Evolutionary conservation across 2,329 filamentous ascomycete genomes (phyloP).

Genomic region (Chaetomiaceae sp.): DNA sequence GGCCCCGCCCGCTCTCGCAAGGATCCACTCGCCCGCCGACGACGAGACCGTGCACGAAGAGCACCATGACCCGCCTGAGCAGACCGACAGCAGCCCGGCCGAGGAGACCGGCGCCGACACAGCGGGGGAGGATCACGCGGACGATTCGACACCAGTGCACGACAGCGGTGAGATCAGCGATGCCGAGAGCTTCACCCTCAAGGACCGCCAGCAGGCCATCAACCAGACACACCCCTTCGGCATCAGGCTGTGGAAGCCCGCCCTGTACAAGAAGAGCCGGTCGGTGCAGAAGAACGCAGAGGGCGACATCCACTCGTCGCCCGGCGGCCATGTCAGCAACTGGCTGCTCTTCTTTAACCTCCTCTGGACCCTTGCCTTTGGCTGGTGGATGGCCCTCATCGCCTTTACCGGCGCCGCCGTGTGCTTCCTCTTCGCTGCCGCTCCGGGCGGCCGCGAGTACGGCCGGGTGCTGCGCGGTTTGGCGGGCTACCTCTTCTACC

Average conservation of each 20-base stretch:
- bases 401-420: constrained; percentile 69
- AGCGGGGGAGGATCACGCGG: constrained; percentile 32
- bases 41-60: constrained; percentile 24
- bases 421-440: constrained; percentile 75
- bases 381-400: constrained; percentile 88
- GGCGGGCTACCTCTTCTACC: constrained; percentile 84
- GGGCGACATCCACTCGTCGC: constrained; percentile 92
- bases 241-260: constrained; percentile 98
- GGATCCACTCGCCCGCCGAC: constrained; percentile 30
- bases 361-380: constrained; percentile 85
- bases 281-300: constrained; percentile 96
- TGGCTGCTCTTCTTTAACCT: constrained; percentile 88
- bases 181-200: constrained; percentile 94
- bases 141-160: constrained; percentile 30
- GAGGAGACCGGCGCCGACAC: constrained; percentile 31
- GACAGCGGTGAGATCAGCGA: constrained; percentile 69
- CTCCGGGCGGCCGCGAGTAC: constrained; percentile 78
- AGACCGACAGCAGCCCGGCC: constrained; percentile 10
- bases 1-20: constrained; percentile 30
- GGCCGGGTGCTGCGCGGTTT: constrained; percentile 80
- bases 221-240: constrained; percentile 98
- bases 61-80: constrained; percentile 19
- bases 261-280: constrained; percentile 93
- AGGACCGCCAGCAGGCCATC: constrained; percentile 94
- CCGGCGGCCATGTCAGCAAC: constrained; percentile 77